These are phyloP conservation scores for Tricholoma bakamatsutake DNA, from an alignment of 768 basidiomycete genomes.

Conservation along the genomic window DNA sequence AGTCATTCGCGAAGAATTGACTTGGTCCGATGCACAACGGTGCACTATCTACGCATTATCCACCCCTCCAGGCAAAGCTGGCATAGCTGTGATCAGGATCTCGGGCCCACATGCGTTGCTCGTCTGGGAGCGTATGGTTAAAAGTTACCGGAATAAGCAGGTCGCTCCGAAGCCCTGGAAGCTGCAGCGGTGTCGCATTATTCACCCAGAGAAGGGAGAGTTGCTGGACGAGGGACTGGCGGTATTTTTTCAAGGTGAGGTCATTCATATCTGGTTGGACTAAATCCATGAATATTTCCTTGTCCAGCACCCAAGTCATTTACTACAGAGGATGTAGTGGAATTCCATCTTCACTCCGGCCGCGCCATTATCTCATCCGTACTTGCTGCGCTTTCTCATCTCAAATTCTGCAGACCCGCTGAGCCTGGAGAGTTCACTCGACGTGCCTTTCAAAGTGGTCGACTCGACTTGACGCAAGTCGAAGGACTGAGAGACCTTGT, in stretches of 20 bases:
- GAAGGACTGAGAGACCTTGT: constrained; percentile 86
- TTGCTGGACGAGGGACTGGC: constrained; percentile 75
- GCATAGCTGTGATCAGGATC: constrained; percentile 76
- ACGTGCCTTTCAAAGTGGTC: constrained; percentile 73
- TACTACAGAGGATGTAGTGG: constrained; percentile 77
- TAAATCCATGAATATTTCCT: constrained; percentile 1
- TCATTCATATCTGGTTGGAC: not conserved
- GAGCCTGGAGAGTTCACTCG: constrained; percentile 87
- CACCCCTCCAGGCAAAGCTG: constrained; percentile 81
- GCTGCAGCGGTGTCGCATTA: constrained; percentile 63
- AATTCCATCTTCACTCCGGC: constrained; percentile 85
- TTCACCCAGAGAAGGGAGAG: constrained; percentile 55
- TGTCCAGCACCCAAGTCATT: constrained; percentile 68
- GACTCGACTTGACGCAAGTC: constrained; percentile 83
- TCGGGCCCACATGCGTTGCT: constrained; percentile 68
- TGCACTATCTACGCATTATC: constrained; percentile 84
- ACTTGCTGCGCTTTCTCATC: constrained; percentile 51
- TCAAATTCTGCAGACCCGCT: constrained; percentile 70
- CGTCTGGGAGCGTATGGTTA: constrained; percentile 60
- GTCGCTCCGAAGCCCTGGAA: constrained; percentile 51
- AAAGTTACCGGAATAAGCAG: constrained; percentile 7
- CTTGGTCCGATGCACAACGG: constrained; percentile 48
- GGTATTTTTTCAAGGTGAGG: constrained; percentile 73
- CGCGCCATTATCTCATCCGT: constrained; percentile 72
- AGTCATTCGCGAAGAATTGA: constrained; percentile 2